Conservation (phyloP, 2,329 filamentous ascomycete genomes). For the Botrytis cinerea region DNA sequence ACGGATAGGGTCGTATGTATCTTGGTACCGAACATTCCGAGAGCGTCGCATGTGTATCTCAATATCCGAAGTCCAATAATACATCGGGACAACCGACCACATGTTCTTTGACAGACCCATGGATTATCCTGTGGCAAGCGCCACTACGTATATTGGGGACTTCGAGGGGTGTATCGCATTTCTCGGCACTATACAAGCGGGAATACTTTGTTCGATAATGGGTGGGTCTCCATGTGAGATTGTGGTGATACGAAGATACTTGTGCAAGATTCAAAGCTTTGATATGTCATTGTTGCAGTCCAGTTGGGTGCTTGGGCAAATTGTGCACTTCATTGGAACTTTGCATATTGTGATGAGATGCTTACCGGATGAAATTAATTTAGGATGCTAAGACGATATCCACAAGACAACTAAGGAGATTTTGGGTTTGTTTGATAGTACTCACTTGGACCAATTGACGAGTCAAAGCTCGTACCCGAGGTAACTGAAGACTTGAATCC, state of each 20-base stretch:
- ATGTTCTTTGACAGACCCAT: constrained; percentile 12
- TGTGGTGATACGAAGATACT: background rate
- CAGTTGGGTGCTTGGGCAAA: background rate
- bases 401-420: background rate
- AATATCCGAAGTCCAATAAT: constrained; percentile 3
- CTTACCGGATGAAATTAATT: constrained; percentile 2
- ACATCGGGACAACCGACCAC: constrained; percentile 10
- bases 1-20: background rate
- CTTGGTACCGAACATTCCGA: constrained; percentile 3
- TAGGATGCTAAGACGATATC: background rate
- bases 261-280: background rate
- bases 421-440: background rate
- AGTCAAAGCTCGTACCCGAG: background rate
- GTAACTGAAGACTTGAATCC: background rate
- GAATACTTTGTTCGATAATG: background rate
- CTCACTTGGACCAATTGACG: background rate
- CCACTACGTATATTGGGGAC: constrained; percentile 17
- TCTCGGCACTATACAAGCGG: constrained; percentile 7
- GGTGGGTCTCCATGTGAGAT: constrained; percentile 11
- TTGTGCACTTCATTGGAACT: background rate
- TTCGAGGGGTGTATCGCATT: background rate
- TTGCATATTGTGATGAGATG: background rate
- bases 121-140: constrained; percentile 2
- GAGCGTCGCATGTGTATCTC: background rate
- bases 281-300: background rate